These are phyloP conservation scores for Debaryomyces tyrocola DNA, from an alignment of 805 yeast species.

Conservation along the genomic window DNA sequence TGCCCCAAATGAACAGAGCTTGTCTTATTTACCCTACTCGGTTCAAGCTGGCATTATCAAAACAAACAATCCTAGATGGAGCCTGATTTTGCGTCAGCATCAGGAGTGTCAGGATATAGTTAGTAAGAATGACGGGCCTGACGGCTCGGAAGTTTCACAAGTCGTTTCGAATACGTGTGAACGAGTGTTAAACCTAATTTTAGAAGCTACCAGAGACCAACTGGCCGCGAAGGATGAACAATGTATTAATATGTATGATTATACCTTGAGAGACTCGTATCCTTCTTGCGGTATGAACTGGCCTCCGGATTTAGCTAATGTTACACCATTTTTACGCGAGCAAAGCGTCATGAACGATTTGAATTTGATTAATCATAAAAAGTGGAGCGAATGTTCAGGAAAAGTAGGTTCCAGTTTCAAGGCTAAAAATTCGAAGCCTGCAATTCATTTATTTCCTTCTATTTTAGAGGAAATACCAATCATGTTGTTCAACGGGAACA, in stretches of 20 bases:
- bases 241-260: conserved; percentile 86
- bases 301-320: conserved; percentile 65
- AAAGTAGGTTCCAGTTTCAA: conserved; percentile 53
- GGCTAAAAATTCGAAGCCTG: conserved; percentile 55
- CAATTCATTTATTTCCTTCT: conserved; percentile 66
- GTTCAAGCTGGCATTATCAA: conserved; percentile 56
- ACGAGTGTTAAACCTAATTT: conserved; percentile 39
- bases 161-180: conserved; percentile 46
- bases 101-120: conserved; percentile 61
- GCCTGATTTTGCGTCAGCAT: conserved; percentile 46
- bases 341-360: conserved; percentile 49
- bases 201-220: conserved; percentile 28
- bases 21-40: conserved; percentile 75
- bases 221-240: conserved; percentile 35
- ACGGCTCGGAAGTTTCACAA: conserved; percentile 20
- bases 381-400: conserved; percentile 80
- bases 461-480: conserved; percentile 61
- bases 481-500: conserved; percentile 80
- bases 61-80: conserved; percentile 37
- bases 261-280: conserved; percentile 63
- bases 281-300: conserved; percentile 92
- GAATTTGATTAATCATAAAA: conserved; percentile 43
- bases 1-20: conserved; percentile 81
- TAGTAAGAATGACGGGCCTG: conserved; percentile 21
- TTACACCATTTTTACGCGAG: conserved; percentile 50